phyloP scores from a whole-genome alignment of 2,329 filamentous ascomycete genomes.

The Colletotrichum gigasporum region DNA sequence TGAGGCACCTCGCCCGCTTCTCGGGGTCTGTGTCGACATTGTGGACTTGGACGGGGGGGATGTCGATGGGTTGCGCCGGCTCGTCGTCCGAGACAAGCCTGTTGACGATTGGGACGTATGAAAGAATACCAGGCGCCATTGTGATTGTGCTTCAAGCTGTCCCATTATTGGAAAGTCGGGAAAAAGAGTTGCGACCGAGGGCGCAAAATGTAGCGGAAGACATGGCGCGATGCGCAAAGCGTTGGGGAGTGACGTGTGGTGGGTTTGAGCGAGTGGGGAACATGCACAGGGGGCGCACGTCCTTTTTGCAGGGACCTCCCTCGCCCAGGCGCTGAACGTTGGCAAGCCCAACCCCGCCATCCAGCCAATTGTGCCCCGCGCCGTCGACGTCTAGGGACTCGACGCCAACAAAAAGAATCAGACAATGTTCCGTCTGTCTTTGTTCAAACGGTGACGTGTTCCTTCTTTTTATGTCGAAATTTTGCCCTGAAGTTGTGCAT shows the following conservation, averaged over 20 bases:
- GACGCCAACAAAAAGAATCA: not conserved
- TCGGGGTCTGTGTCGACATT: constrained; percentile 83
- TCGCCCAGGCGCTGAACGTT: constrained; percentile 16
- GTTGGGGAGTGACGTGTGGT: constrained; percentile 30
- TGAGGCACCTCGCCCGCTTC: constrained; percentile 82
- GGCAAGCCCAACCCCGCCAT: constrained; percentile 24
- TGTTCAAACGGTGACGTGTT: not conserved
- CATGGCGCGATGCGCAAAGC: constrained; percentile 26
- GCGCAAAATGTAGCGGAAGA: not conserved
- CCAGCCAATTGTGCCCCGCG: constrained; percentile 17
- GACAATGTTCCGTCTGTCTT: not conserved
- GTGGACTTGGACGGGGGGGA: constrained; percentile 78
- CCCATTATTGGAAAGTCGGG: not conserved
- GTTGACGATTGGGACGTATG: constrained; percentile 52
- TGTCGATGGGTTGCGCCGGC: constrained; percentile 52
- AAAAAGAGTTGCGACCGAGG: not conserved
- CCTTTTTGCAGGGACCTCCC: constrained; percentile 4
- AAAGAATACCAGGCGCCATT: constrained; percentile 49
- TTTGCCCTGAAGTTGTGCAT: too few relatives aligned
- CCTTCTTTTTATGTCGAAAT: not conserved
- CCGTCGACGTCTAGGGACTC: not conserved
- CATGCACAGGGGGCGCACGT: constrained; percentile 6
- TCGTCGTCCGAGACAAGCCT: constrained; percentile 42
- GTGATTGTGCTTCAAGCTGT: not conserved
- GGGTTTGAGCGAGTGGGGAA: constrained; percentile 28